Evolutionary conservation across 2,329 filamentous ascomycete genomes (phyloP).

Genomic region (Pseudonectria buxi): DNA sequence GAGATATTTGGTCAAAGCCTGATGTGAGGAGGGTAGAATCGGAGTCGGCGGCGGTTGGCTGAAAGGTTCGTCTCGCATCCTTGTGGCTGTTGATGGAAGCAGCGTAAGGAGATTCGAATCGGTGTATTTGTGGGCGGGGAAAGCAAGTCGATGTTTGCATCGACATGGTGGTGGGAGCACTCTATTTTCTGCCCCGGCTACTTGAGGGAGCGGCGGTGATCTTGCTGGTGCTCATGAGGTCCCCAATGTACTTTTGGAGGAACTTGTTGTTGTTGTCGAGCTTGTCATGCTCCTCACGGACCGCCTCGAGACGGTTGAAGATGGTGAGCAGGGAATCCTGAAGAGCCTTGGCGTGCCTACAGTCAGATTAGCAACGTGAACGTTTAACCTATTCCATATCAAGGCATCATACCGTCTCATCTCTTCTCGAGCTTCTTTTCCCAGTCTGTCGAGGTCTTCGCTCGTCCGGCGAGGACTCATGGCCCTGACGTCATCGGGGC

Average conservation of each 20-base stretch:
- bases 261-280: conserved; percentile 96
- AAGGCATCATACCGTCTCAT: conserved; percentile 44
- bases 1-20: neutral
- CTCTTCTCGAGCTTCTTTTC: conserved; percentile 69
- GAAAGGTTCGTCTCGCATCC: too few relatives aligned
- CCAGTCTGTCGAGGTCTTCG: conserved; percentile 82
- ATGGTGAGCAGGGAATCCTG: conserved; percentile 86
- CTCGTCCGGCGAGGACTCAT: conserved; percentile 93
- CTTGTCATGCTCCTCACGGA: conserved; percentile 92
- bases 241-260: conserved; percentile 94
- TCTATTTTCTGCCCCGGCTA: conserved; percentile 48
- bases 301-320: conserved; percentile 88
- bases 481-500: conserved; percentile 80
- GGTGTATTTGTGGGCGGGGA: too few relatives aligned
- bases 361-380: conserved; percentile 9
- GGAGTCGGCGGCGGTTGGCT: neutral
- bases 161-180: too few relatives aligned
- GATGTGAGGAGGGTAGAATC: conserved; percentile 9
- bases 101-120: too few relatives aligned
- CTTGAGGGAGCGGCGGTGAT: conserved; percentile 49
- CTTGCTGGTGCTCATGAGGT: conserved; percentile 82
- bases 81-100: too few relatives aligned
- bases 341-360: conserved; percentile 77
- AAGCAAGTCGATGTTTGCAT: too few relatives aligned
- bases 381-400: neutral